Evolutionary conservation across 495 filamentous ascomycete species (phyloP), one percentile per base, ranked within the genome.

Genomic region (Symbiotaphrina buchneri): DNA sequence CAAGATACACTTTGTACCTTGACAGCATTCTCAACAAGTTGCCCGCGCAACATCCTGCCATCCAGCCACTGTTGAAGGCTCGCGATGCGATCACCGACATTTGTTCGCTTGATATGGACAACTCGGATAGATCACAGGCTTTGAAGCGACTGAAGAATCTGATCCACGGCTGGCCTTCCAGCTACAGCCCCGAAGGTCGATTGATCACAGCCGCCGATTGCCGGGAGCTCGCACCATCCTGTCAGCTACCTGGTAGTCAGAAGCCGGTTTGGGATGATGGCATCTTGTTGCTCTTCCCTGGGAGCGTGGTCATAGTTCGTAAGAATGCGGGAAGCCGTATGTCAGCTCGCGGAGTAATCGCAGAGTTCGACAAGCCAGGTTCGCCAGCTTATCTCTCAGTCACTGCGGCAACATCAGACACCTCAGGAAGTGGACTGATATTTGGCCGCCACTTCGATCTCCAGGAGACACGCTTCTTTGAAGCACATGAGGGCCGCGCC

Each of bases 21-120:
- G 90, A 95, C 52, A 84, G 85, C 39, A 94, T 99, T 49, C 63
- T 80, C 31, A 68, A 70, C 38, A 74, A 70, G 38, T 60, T 99
- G 6, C 83, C 85, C 5, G 60, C 78, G 23, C 68, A 75, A 6
- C 82, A 95, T 42, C 74, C 77, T 11, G 83, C 82, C 1, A 57
- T 92, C 28, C 67, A 73, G 37, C 59, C 56, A 5, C 68, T 99
- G 44, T 60, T 87, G 15, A 79, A 77, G 43, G 83, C 87, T 6
- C 61, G 83, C 36, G 83, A 93, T 45, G 72, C 91, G 29, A 77
- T 99, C 38, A 77, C 82, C 11, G 83, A 87, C 21, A 95, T 99
- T 23, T 99, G 87, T 47, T 82, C 84, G 13, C 63, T 91, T 32
- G 81, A 92, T 38, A 68, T 67, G 18, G 56, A 66, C 0, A 49